phyloP scores from a whole-genome alignment of 2,329 filamentous ascomycete species.

The Aurifilum marmelostoma region DNA sequence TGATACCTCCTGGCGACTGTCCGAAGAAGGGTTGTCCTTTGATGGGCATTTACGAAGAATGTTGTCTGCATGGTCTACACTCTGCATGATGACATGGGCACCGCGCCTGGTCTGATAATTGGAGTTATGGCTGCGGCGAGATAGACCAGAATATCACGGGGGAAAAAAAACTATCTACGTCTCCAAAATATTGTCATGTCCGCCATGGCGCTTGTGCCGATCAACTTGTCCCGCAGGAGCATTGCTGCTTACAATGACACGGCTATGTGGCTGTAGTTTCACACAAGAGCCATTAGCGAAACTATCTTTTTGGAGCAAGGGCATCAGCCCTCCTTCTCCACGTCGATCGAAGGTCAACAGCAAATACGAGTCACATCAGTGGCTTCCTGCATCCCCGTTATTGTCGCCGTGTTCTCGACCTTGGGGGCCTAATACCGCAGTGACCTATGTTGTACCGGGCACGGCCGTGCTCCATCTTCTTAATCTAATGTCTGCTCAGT shows the following conservation, averaged over 20 bases:
- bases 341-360: too few species aligned
- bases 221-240: not conserved
- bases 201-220: not conserved
- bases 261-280: too few species aligned
- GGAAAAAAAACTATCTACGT: not conserved
- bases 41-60: not conserved
- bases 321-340: too few species aligned
- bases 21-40: not conserved
- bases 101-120: not conserved
- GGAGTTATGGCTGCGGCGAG: not conserved
- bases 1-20: not conserved
- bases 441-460: too few species aligned
- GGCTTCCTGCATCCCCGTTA: too few species aligned
- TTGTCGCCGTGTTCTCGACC: too few species aligned
- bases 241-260: not conserved
- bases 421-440: too few species aligned
- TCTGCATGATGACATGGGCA: not conserved
- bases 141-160: conserved; percentile 8
- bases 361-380: too few species aligned
- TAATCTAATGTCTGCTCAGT: too few species aligned
- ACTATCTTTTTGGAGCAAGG: too few species aligned
- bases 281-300: too few species aligned
- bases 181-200: not conserved
- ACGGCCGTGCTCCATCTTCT: too few species aligned
- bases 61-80: not conserved